Evolutionary conservation across 495 filamentous ascomycete species (phyloP).

Genomic region (Glarea lozoyensis): DNA sequence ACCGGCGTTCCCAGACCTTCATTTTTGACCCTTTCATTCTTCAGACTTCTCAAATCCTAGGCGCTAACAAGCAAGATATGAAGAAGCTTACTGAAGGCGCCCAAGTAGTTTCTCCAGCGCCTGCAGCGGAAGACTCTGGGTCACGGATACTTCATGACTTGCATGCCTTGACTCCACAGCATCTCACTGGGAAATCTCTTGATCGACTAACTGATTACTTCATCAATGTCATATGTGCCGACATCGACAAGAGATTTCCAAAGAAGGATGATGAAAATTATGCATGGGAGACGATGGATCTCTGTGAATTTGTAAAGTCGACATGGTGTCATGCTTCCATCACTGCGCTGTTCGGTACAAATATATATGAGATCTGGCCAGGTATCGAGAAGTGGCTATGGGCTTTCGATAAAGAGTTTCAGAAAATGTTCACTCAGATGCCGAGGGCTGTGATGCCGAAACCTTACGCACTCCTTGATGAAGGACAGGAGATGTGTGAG

Average conservation of each 20-base stretch:
- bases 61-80: slow-evolving; percentile 1
- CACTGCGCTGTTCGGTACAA: slow-evolving; percentile 1
- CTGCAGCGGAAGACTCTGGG: background rate
- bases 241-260: slow-evolving; percentile 3
- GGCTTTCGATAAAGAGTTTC: slow-evolving; percentile 3
- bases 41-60: background rate
- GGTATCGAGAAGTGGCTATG: slow-evolving; percentile 1
- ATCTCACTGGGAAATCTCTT: slow-evolving; percentile 1
- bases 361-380: slow-evolving; percentile 4
- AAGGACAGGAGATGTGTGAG: slow-evolving; percentile 1
- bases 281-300: slow-evolving; percentile 1
- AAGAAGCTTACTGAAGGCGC: background rate
- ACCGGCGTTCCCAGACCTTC: slow-evolving; percentile 5
- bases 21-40: slow-evolving; percentile 5
- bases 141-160: background rate
- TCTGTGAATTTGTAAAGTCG: background rate
- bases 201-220: slow-evolving; percentile 1
- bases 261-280: background rate
- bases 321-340: slow-evolving; percentile 4
- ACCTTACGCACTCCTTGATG: background rate
- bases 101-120: background rate
- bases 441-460: slow-evolving; percentile 1
- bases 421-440: slow-evolving; percentile 1
- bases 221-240: background rate
- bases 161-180: slow-evolving; percentile 1